Evolutionary conservation across 768 basidiomycete species (phyloP), one percentile per base, ranked within the genome.

Genomic region (Dentipellis fragilis): DNA sequence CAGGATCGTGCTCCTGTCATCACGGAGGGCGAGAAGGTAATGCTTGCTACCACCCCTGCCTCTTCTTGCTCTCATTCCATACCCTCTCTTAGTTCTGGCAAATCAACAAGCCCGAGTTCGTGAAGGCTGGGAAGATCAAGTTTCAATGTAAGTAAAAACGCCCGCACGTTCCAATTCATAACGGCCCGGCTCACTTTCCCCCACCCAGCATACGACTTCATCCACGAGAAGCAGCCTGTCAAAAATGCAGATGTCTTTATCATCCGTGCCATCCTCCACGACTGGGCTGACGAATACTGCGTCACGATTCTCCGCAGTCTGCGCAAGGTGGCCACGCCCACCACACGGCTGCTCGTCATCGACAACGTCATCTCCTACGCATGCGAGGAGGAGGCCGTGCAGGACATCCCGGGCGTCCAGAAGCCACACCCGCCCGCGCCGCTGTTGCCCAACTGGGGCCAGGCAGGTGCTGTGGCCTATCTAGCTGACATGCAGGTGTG

Each of bases 161-260:
- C 21, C 54, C 42, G 35, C 63, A 71, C 47, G 10, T 4, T 45
- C 12, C 9, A 12, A 3, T 7, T 42, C 14, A 42, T 16, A 3
- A 45, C 42, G 17, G 14, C 40, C 40, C 14, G 14, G 1, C 19
- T 45, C 19, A 45, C 42, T 10, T 42, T 42, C 66, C n/a, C 14
- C 3, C 8, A 3, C n/a, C n/a, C 14, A 45, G 42, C 42, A 7
- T 45, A 45, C 19, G 19, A 45, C 17, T 45, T 45, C 17, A n/a
- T 45, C 8, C n/a, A 45, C n/a, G 58, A 23, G 17, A 59, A 68
- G 3, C 73, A 75, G 59, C 71, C 72, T 1, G 55, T 69, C 38
- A 63, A 59, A 19, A 61, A 72, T 19, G 71, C 72, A 4, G 62
- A 66, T 1, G 69, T 75, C 3, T 77, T 71, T 60, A 57, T 75